phyloP scores from a whole-genome alignment of 1,139 yeast genomes.

The Arxiozyma heterogenica region DNA sequence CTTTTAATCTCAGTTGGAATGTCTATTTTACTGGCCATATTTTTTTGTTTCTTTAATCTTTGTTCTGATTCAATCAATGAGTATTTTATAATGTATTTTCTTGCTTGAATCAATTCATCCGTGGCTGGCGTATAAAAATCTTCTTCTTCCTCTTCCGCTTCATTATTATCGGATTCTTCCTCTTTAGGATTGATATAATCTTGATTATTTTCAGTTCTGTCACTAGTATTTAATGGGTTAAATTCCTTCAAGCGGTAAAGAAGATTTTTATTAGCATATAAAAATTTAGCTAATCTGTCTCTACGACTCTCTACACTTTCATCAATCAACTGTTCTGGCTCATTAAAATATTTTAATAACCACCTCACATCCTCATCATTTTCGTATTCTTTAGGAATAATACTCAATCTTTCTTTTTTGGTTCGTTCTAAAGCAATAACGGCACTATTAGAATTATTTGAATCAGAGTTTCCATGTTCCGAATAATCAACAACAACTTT shows the following conservation, averaged over 20 bases:
- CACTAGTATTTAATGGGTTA: neutral
- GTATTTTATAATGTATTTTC: conserved; percentile 43
- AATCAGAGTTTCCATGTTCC: neutral
- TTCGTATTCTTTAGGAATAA: conserved; percentile 39
- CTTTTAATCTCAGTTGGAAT: conserved; percentile 33
- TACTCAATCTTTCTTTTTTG: neutral
- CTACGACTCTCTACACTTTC: conserved; percentile 59
- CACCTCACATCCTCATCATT: conserved; percentile 58
- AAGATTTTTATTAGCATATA: conserved; percentile 23
- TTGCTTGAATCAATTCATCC: conserved; percentile 43
- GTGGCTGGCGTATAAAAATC: conserved; percentile 82
- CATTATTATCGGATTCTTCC: conserved; percentile 19
- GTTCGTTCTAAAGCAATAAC: neutral
- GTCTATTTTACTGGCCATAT: conserved; percentile 11
- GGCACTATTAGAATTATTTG: conserved; percentile 11
- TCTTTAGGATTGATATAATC: conserved; percentile 32
- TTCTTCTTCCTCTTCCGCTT: conserved; percentile 53
- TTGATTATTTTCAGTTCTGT: conserved; percentile 17
- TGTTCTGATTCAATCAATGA: conserved; percentile 42
- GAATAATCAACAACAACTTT: neutral
- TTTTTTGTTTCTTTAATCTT: conserved; percentile 35
- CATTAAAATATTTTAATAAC: conserved; percentile 41
- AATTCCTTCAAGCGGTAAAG: conserved; percentile 17
- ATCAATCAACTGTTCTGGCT: conserved; percentile 51
- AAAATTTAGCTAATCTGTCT: conserved; percentile 42